A percentile compares a stretch with the other conserved stretches of the same genome.
phyloP scores from a whole-genome alignment of 2,329 filamentous ascomycete species.

The Ceratocystis alfenasii region DNA sequence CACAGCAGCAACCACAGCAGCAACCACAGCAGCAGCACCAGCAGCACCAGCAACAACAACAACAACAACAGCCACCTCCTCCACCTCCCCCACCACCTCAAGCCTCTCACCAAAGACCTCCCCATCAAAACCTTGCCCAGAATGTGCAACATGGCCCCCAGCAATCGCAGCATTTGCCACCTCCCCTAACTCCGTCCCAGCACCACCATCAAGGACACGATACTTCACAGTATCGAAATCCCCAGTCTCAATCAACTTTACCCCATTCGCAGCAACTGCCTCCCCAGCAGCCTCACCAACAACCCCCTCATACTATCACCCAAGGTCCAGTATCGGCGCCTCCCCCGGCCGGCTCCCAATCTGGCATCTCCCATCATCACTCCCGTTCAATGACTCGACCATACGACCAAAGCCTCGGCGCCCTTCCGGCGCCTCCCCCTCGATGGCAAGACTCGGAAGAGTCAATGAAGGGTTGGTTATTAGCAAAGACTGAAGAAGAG shows the following conservation, averaged over 20 bases:
- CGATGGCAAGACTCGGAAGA: slow-evolving; percentile 59
- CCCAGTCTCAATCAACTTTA: not conserved
- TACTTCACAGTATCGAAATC: not conserved
- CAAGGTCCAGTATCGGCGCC: slow-evolving; percentile 16
- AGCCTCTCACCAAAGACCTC: slow-evolving; percentile 28
- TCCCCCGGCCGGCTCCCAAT: slow-evolving; percentile 19
- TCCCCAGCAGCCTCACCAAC: not conserved
- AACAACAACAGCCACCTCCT: slow-evolving; percentile 26
- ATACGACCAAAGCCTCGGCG: slow-evolving; percentile 32
- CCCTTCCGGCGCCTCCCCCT: slow-evolving; percentile 51
- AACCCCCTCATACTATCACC: not conserved
- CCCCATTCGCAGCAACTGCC: not conserved
- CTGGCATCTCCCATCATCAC: slow-evolving; percentile 20
- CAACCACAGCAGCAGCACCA: slow-evolving; percentile 23
- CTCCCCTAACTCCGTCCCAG: slow-evolving; percentile 27
- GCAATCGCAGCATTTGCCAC: slow-evolving; percentile 25
- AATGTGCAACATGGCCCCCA: not conserved
- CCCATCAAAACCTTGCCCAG: slow-evolving; percentile 23
- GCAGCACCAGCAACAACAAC: slow-evolving; percentile 21
- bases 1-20: slow-evolving; percentile 13
- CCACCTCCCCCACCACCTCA: slow-evolving; percentile 27
- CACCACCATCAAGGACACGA: slow-evolving; percentile 10
- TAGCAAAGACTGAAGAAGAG: slow-evolving; percentile 62
- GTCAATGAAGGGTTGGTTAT: slow-evolving; percentile 58
- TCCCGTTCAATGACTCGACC: slow-evolving; percentile 23